Evolutionary conservation across 768 basidiomycete genomes (phyloP).

Genomic region (Leccinum arenicola): DNA sequence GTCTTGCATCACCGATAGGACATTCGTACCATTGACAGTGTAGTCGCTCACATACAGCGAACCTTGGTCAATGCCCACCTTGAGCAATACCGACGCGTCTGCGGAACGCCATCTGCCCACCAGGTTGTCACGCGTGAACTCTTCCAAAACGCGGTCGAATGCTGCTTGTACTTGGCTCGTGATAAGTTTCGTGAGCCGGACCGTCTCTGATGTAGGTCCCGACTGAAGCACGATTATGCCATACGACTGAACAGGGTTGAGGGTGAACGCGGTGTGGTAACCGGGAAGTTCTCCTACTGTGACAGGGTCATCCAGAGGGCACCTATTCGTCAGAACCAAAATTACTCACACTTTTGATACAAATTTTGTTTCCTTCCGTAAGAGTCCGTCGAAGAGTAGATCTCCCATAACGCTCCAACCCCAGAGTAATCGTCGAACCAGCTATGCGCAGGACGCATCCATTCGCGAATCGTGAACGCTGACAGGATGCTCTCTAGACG

Average conservation of each 20-base stretch:
- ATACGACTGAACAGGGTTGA: slow-evolving; percentile 40
- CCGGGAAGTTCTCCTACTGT: slow-evolving; percentile 40
- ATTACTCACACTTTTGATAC: slow-evolving; percentile 5
- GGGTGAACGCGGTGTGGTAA: slow-evolving; percentile 38
- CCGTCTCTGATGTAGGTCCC: slow-evolving; percentile 34
- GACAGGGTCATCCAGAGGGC: background rate
- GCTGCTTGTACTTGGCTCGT: slow-evolving; percentile 34
- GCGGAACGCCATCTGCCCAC: slow-evolving; percentile 35
- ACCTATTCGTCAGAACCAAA: background rate
- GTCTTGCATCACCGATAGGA: slow-evolving; percentile 33
- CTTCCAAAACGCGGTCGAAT: slow-evolving; percentile 32
- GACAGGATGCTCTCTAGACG: slow-evolving; percentile 35
- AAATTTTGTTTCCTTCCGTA: slow-evolving; percentile 37
- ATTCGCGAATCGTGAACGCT: slow-evolving; percentile 36
- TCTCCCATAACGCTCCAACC: slow-evolving; percentile 45
- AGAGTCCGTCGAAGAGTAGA: slow-evolving; percentile 30
- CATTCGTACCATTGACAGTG: slow-evolving; percentile 33
- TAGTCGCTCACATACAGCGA: slow-evolving; percentile 32
- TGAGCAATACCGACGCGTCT: slow-evolving; percentile 27
- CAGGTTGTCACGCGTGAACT: slow-evolving; percentile 27
- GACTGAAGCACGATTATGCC: slow-evolving; percentile 42
- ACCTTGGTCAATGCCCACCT: slow-evolving; percentile 29
- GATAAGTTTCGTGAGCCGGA: slow-evolving; percentile 32
- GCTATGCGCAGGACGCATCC: slow-evolving; percentile 39
- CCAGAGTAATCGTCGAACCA: slow-evolving; percentile 39